These are phyloP conservation scores for Metarhizium album DNA, from an alignment of 2,329 filamentous ascomycete genomes.

Conservation along the genomic window DNA sequence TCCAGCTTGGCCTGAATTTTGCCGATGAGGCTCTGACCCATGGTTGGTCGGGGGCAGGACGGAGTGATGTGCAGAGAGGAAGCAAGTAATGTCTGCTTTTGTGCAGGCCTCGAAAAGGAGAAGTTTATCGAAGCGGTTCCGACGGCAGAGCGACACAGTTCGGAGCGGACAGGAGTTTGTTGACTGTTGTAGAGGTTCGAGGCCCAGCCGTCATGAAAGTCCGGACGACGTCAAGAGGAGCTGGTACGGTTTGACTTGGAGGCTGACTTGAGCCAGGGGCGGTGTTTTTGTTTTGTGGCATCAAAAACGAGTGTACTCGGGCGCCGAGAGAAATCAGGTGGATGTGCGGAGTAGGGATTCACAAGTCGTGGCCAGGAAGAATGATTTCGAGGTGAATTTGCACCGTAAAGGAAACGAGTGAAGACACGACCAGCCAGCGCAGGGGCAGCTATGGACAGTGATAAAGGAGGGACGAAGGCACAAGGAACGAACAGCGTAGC, in stretches of 20 bases:
- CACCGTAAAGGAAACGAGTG: background rate
- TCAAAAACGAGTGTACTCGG: background rate
- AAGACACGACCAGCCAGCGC: background rate
- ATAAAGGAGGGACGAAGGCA: background rate
- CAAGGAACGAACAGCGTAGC: background rate
- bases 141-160: too few relatives aligned
- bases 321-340: background rate
- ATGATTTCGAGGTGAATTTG: background rate
- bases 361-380: background rate
- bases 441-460: background rate
- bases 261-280: background rate
- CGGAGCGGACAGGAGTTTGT: too few relatives aligned
- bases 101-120: background rate
- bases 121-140: background rate
- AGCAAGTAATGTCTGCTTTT: background rate
- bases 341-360: too few relatives aligned
- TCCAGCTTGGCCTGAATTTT: conserved; percentile 63
- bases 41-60: conserved; percentile 17
- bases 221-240: background rate
- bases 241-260: background rate
- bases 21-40: conserved; percentile 44
- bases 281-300: background rate
- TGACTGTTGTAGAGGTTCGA: too few relatives aligned
- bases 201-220: too few relatives aligned
- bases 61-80: conserved; percentile 3